phyloP scores from a whole-genome alignment of 805 yeast genomes.

The Danielozyma ontarioensis region DNA sequence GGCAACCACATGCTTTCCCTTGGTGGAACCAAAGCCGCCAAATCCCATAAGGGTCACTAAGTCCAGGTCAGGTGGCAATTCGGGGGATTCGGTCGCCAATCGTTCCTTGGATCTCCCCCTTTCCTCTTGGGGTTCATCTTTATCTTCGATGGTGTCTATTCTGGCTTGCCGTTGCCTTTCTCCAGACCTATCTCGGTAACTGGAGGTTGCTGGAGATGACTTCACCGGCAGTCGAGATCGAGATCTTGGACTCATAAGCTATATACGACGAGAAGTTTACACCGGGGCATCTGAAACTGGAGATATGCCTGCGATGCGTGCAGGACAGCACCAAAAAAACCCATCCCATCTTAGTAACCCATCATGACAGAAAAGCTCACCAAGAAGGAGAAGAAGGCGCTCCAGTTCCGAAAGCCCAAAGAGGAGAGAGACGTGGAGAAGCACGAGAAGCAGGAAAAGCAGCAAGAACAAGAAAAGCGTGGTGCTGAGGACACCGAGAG shows the following conservation, averaged over 20 bases:
- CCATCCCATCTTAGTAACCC: background rate
- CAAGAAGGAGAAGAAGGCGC: conserved; percentile 63
- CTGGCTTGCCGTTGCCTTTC: no score
- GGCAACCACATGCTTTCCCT: conserved; percentile 51
- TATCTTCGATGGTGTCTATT: no score
- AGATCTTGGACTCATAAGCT: no score
- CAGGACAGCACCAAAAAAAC: no score
- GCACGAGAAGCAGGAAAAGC: conserved; percentile 14
- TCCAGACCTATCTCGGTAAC: no score
- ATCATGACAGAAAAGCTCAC: conserved; percentile 46
- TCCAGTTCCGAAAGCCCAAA: conserved; percentile 43
- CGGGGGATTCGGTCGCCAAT: conserved; percentile 9
- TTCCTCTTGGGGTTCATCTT: background rate
- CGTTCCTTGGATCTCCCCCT: conserved; percentile 11
- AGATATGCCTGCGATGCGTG: no score
- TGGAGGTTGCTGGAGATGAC: no score
- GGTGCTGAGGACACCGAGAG: conserved; percentile 8
- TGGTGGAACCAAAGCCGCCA: conserved; percentile 49
- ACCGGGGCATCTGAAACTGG: no score
- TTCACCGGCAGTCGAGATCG: background rate
- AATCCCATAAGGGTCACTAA: conserved; percentile 55
- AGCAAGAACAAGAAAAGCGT: conserved; percentile 8
- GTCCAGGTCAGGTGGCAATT: conserved; percentile 10
- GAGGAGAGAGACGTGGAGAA: conserved; percentile 23
- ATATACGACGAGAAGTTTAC: no score